Percentiles rank a stretch among this genome's conserved stretches.
phyloP scores from a whole-genome alignment of 1,284 basidiomycete species.

The Erythrobasidium hasegawianum region DNA sequence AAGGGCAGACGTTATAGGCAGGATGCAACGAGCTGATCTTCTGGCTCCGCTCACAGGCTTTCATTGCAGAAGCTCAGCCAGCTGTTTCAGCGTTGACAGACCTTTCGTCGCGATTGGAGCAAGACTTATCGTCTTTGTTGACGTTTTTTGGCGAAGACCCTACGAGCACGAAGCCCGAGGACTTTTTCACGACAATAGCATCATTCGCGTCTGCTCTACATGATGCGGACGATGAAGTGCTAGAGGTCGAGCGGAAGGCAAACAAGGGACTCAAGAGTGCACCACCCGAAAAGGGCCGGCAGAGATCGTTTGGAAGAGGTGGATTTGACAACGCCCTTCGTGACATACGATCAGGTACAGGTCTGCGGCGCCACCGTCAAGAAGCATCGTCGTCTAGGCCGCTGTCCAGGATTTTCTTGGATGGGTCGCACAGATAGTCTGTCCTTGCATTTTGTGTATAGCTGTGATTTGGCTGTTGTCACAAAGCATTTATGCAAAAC shows the following conservation, averaged over 20 bases:
- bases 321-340: slow-evolving; percentile 76
- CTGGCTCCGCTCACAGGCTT: too few species aligned
- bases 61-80: slow-evolving; percentile 55
- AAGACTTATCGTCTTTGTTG: slow-evolving; percentile 60
- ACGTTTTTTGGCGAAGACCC: slow-evolving; percentile 69
- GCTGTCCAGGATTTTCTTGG: slow-evolving; percentile 73
- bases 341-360: slow-evolving; percentile 60
- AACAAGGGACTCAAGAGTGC: slow-evolving; percentile 36
- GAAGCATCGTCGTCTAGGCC: slow-evolving; percentile 53
- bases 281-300: background rate
- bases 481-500: too few species aligned
- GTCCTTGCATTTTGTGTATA: too few species aligned
- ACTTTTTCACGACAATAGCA: slow-evolving; percentile 68
- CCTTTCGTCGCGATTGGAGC: slow-evolving; percentile 59
- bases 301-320: slow-evolving; percentile 63
- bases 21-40: too few species aligned
- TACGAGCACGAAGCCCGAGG: slow-evolving; percentile 67
- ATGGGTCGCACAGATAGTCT: slow-evolving; percentile 52
- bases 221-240: slow-evolving; percentile 36
- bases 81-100: slow-evolving; percentile 63
- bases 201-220: slow-evolving; percentile 54
- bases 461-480: too few species aligned
- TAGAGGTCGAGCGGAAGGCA: slow-evolving; percentile 54
- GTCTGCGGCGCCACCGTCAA: slow-evolving; percentile 54
- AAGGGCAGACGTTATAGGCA: too few species aligned